These are phyloP conservation scores for Aspergillus baeticus DNA, from an alignment of 495 filamentous ascomycete species.

Conservation along the genomic window DNA sequence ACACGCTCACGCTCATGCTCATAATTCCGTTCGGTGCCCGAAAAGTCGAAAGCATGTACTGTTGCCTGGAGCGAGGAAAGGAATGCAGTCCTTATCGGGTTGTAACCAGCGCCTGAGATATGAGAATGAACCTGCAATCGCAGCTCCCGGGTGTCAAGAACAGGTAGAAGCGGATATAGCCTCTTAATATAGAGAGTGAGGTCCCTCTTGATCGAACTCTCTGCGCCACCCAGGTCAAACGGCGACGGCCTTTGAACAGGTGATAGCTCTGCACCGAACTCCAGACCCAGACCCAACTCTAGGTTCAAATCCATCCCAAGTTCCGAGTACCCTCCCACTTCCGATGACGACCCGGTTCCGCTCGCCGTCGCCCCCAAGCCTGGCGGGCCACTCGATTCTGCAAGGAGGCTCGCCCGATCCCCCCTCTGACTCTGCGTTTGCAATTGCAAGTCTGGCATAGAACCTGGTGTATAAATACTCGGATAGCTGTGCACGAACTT, in stretches of 20 bases:
- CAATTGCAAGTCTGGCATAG: background rate
- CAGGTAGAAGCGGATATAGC: background rate
- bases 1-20: background rate
- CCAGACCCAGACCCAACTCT: background rate
- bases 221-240: background rate
- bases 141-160: background rate
- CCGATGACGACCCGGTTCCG: background rate
- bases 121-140: background rate
- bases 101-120: background rate
- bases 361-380: background rate
- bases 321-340: background rate
- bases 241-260: too few species aligned
- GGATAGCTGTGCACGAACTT: constrained; percentile 7
- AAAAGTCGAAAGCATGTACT: background rate
- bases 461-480: background rate
- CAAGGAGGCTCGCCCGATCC: background rate
- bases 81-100: background rate
- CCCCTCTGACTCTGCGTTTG: background rate
- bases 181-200: background rate
- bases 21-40: background rate
- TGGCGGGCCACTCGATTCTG: too few species aligned
- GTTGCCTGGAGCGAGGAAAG: background rate
- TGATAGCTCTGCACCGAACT: background rate
- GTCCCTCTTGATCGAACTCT: background rate
- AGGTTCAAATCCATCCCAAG: background rate